Evolutionary conservation across 164 flowering plant species (phyloP), one percentile per base, ranked within the genome.

Genomic region (Stephania cephalantha): DNA sequence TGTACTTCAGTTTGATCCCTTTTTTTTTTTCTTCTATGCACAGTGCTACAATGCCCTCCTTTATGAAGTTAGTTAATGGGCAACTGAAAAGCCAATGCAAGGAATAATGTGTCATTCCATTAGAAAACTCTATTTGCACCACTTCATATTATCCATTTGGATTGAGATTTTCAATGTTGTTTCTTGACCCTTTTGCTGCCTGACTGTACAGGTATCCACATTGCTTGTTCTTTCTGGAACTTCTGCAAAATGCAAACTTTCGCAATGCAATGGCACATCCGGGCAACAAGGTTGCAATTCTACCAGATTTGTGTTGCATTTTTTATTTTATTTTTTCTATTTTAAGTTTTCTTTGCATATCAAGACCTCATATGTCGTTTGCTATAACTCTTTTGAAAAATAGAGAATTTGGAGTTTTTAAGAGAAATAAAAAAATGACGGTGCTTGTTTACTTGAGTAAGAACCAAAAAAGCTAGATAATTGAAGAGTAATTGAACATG

Each of bases 211-310:
- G 99, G 98, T 95, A 93, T 82, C 99, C 99, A 29, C 99, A 93
- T 81, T 90, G 97, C 87, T 83, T 95, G 29, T 93, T 68, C 87
- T 93, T 95, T 79, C 97, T 95, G 68, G 99, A 93, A 81, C 95
- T 90, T 81, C 97, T 95, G 69, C 99, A 95, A 79, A 95, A 91
- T 86, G 84, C 94, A 31, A 90, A 86, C 78, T 95, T 92, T 79
- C 91, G 98, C 69, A 91, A 81, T 83, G 97, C 99, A 77, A 93
- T 95, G 97, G 97, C 97, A 17, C 97, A 93, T 88, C 98, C 98
- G 71, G 95, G 85, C 65, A 95, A 83, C 90, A 95, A 95, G 97
- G 98, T 95, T 18, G 45, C 15, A 2, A 42, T 76, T 50, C 44
- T 45, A 72, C 61, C 42, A 30, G 30, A 50, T 9, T 44, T 75